A percentile compares a stretch with the other conserved stretches of the same genome.
Conservation (phyloP, 768 basidiomycete species). For the Porphyrellus cyaneotinctus region DNA sequence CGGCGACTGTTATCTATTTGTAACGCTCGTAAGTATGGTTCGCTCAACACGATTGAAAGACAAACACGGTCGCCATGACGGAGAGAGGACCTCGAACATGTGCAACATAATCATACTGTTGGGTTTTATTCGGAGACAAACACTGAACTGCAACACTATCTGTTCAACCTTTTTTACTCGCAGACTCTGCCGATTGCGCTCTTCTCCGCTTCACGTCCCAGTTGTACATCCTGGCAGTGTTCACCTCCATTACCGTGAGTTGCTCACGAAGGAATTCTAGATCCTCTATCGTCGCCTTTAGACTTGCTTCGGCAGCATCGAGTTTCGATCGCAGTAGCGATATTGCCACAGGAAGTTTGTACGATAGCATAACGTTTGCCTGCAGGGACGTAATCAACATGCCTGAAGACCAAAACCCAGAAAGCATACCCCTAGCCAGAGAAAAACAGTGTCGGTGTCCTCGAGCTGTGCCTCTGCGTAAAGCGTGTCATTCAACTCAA, state of each 20-base stretch:
- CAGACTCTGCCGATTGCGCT: conserved; percentile 41
- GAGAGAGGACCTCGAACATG: no score
- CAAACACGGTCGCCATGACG: no score
- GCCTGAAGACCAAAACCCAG: background rate
- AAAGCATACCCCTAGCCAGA: conserved; percentile 90
- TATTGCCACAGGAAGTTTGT: conserved; percentile 77
- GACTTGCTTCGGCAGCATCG: conserved; percentile 56
- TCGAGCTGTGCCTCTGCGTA: conserved; percentile 89
- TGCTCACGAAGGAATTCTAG: conserved; percentile 93
- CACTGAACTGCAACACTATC: background rate
- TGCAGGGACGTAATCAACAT: conserved; percentile 28
- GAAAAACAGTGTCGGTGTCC: conserved; percentile 82
- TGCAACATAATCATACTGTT: no score
- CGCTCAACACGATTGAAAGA: no score
- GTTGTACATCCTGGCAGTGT: conserved; percentile 93
- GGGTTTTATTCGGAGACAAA: no score
- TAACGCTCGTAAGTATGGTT: no score
- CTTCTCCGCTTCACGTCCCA: conserved; percentile 88
- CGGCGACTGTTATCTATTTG: no score
- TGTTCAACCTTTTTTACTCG: conserved; percentile 13
- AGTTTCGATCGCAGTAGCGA: conserved; percentile 74
- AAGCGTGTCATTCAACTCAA: conserved; percentile 94
- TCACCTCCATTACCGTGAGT: conserved; percentile 93
- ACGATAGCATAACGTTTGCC: conserved; percentile 98
- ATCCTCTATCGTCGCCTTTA: conserved; percentile 76